Conservation (phyloP, 805 yeast species). For the Candida ascalaphidarum region DNA sequence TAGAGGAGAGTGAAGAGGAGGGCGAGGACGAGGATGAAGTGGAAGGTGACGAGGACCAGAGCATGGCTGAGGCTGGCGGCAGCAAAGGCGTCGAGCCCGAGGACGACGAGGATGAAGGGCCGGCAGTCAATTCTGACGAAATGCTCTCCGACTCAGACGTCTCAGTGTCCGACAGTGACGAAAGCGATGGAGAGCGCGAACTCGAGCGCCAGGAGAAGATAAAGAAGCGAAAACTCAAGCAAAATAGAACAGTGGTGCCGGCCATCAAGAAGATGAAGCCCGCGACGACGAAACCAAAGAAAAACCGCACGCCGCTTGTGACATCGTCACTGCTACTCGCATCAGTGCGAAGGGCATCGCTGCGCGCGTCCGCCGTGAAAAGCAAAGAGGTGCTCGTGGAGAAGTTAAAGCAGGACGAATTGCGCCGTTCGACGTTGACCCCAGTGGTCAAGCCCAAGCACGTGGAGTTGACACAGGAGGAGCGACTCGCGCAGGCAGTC, state of each 20-base stretch:
- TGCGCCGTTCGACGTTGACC: constrained; percentile 40
- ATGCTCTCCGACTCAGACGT: constrained; percentile 50
- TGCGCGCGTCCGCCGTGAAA: constrained; percentile 69
- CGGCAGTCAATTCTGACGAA: constrained; percentile 33
- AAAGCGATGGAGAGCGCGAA: constrained; percentile 64
- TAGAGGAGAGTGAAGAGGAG: constrained; percentile 33
- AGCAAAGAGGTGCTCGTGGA: constrained; percentile 72
- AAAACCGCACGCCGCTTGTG: constrained; percentile 9
- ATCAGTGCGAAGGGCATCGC: constrained; percentile 57
- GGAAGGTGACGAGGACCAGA: constrained; percentile 15
- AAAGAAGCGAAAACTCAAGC: constrained; percentile 20
- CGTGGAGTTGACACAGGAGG: constrained; percentile 59
- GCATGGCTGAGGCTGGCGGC: constrained; percentile 7
- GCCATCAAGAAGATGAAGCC: constrained; percentile 23
- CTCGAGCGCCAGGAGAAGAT: constrained; percentile 37
- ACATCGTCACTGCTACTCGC: constrained; percentile 43
- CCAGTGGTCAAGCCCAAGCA: constrained; percentile 34
- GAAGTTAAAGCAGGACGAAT: constrained; percentile 61
- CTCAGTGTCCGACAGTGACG: constrained; percentile 44
- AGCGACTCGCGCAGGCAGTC: constrained; percentile 71
- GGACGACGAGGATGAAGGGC: constrained; percentile 6
- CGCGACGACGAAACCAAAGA: constrained; percentile 22
- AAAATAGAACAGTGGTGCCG: constrained; percentile 15
- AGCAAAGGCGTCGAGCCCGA: constrained; percentile 9
- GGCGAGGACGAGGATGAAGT: constrained; percentile 37